These are phyloP conservation scores for Thelonectria blattea DNA, from an alignment of 2,329 filamentous ascomycete species.

Conservation along the genomic window DNA sequence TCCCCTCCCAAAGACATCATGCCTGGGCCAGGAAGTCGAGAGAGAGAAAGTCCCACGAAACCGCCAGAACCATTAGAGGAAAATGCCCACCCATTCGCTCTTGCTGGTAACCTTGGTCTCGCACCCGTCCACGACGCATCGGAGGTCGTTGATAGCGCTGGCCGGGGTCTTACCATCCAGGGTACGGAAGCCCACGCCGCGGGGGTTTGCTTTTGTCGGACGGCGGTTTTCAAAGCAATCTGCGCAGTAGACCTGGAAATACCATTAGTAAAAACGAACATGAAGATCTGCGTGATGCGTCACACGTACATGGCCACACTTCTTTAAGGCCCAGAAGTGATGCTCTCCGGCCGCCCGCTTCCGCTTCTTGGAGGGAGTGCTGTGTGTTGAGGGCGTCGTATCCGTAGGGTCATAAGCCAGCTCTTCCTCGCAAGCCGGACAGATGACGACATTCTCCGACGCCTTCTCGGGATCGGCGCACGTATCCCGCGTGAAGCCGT, in stretches of 20 bases:
- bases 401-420: conserved; percentile 72
- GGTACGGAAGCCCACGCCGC: conserved; percentile 48
- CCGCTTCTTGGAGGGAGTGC: conserved; percentile 44
- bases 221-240: conserved; percentile 65
- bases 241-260: conserved; percentile 66
- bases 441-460: conserved; percentile 77
- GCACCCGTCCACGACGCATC: conserved; percentile 65
- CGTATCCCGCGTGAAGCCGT: conserved; percentile 83
- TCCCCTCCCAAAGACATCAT: background rate
- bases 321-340: conserved; percentile 91
- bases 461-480: conserved; percentile 44
- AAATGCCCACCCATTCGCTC: conserved; percentile 67
- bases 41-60: no score
- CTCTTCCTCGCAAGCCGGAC: conserved; percentile 86
- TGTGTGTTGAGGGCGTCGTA: conserved; percentile 30
- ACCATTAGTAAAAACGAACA: background rate
- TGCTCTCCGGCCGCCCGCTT: conserved; percentile 68
- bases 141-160: conserved; percentile 42
- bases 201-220: conserved; percentile 43
- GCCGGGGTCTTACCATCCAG: conserved; percentile 38
- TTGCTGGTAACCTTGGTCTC: conserved; percentile 59
- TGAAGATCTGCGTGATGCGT: background rate
- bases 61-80: conserved; percentile 41
- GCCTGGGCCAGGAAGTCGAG: no score
- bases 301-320: conserved; percentile 82